These are phyloP conservation scores for Claviceps cyperi DNA, from an alignment of 2,329 filamentous ascomycete genomes.

Conservation along the genomic window DNA sequence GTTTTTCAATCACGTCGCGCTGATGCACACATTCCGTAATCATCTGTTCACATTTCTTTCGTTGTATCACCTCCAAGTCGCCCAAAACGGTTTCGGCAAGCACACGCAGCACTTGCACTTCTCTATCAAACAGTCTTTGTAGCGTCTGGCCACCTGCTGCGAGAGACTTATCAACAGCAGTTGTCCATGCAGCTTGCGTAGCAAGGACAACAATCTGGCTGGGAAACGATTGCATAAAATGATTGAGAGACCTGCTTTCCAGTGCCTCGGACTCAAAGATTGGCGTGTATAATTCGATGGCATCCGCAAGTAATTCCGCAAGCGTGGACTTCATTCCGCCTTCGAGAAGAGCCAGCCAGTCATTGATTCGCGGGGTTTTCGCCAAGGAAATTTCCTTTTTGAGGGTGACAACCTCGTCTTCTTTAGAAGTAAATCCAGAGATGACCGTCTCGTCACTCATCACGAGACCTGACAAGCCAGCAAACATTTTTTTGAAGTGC, in stretches of 20 bases:
- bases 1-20: conserved; percentile 79
- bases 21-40: conserved; percentile 99
- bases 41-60: conserved; percentile 95
- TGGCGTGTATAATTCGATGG: conserved; percentile 65
- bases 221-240: conserved; percentile 74
- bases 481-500: conserved; percentile 99
- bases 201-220: conserved; percentile 93
- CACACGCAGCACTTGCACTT: conserved; percentile 71
- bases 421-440: conserved; percentile 85
- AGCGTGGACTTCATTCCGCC: conserved; percentile 87
- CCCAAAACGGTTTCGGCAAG: conserved; percentile 82
- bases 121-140: conserved; percentile 58
- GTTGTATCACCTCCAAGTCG: conserved; percentile 70
- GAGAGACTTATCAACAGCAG: conserved; percentile 66
- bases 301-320: conserved; percentile 78
- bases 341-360: conserved; percentile 92
- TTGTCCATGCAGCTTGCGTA: conserved; percentile 88
- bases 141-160: conserved; percentile 56
- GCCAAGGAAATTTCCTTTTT: conserved; percentile 85
- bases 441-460: conserved; percentile 84
- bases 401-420: conserved; percentile 75
- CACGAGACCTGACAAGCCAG: conserved; percentile 75
- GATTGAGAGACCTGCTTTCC: conserved; percentile 53
- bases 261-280: conserved; percentile 61
- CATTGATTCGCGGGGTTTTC: conserved; percentile 94